These are phyloP conservation scores for Phanerochaete carnosa DNA, from an alignment of 768 basidiomycete genomes.

Conservation along the genomic window DNA sequence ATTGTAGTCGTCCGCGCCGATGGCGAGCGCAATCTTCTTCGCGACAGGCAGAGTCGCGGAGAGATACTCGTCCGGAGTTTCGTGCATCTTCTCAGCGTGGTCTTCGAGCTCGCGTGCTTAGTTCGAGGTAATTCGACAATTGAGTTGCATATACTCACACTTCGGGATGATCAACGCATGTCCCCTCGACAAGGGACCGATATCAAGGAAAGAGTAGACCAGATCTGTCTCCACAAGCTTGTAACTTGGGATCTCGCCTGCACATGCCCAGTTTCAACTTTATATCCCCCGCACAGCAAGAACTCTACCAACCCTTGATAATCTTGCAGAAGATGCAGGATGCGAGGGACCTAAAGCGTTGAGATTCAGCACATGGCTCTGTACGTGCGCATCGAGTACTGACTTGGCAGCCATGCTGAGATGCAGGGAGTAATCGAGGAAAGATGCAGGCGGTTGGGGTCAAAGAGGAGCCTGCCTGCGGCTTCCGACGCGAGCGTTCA, in stretches of 20 bases:
- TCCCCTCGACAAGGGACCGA: slow-evolving; percentile 85
- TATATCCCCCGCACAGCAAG: background rate
- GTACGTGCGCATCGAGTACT: background rate
- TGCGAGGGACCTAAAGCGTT: slow-evolving; percentile 34
- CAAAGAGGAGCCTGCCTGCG: background rate
- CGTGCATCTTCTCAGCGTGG: slow-evolving; percentile 82
- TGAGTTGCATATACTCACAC: slow-evolving; percentile 42
- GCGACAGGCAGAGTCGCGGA: slow-evolving; percentile 73
- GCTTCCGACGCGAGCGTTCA: too few species aligned
- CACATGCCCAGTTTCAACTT: background rate
- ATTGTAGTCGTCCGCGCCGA: slow-evolving; percentile 79
- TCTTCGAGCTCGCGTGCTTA: slow-evolving; percentile 39
- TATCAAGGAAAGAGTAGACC: slow-evolving; percentile 89
- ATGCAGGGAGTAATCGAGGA: background rate
- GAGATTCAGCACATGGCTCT: background rate
- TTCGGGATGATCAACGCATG: slow-evolving; percentile 94
- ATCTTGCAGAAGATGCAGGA: slow-evolving; percentile 94
- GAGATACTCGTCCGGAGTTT: slow-evolving; percentile 85
- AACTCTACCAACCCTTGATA: slow-evolving; percentile 60
- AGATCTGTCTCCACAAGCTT: slow-evolving; percentile 78
- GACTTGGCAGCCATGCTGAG: slow-evolving; percentile 7
- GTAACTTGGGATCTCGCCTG: slow-evolving; percentile 87
- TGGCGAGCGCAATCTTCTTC: slow-evolving; percentile 83
- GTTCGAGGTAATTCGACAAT: slow-evolving; percentile 1
- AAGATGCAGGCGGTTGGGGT: background rate